A percentile compares a stretch with the other conserved stretches of the same genome.
phyloP scores from a whole-genome alignment of 1,284 basidiomycete species.

The Trichosporon inkin region DNA sequence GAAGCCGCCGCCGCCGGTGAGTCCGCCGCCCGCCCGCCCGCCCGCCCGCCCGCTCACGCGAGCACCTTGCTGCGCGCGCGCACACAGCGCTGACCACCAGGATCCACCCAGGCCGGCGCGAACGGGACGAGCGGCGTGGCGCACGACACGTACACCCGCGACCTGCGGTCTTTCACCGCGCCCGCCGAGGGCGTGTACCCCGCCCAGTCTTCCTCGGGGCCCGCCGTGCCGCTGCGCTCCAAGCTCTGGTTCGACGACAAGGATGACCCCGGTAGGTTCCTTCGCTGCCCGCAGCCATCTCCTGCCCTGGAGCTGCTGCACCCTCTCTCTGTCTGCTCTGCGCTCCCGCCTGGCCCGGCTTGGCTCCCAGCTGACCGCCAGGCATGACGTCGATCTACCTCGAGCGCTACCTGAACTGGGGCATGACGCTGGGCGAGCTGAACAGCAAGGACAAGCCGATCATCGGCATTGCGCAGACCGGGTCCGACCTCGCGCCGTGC shows the following conservation, averaged over 20 bases:
- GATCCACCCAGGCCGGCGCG: too few species aligned
- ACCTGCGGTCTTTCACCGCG: slow-evolving; percentile 39
- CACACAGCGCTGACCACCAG: too few species aligned
- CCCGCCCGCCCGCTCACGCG: too few species aligned
- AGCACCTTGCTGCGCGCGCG: too few species aligned
- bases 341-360: not conserved
- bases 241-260: slow-evolving; percentile 47
- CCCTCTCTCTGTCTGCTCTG: not conserved
- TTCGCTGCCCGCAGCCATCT: not conserved
- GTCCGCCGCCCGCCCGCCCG: too few species aligned
- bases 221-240: slow-evolving; percentile 39
- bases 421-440: slow-evolving; percentile 40
- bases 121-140: not conserved
- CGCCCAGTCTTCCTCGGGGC: slow-evolving; percentile 8
- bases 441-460: slow-evolving; percentile 71
- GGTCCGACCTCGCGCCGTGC: slow-evolving; percentile 46
- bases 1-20: slow-evolving; percentile 35
- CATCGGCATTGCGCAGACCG: slow-evolving; percentile 69
- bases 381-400: slow-evolving; percentile 39
- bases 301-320: not conserved
- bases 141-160: slow-evolving; percentile 19
- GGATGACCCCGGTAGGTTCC: slow-evolving; percentile 34
- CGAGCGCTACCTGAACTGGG: slow-evolving; percentile 48
- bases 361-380: slow-evolving; percentile 10
- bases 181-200: slow-evolving; percentile 31